Percentiles rank a stretch among this genome's conserved stretches.
Conservation (phyloP, 768 basidiomycete genomes). For the Tricholoma saponaceum region DNA sequence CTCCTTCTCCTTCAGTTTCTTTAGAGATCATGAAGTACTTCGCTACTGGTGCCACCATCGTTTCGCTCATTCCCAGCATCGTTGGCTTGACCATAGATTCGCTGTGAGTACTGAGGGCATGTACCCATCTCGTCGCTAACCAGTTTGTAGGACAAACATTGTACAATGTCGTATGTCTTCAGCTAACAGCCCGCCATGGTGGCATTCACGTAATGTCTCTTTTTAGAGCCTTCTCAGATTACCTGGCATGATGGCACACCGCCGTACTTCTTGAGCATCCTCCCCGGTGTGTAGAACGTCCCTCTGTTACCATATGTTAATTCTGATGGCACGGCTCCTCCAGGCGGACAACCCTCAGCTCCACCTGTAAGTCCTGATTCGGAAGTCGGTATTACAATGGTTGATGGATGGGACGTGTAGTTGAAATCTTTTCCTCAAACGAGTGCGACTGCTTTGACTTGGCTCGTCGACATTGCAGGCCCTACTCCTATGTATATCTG, state of each 20-base stretch:
- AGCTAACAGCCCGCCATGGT: background rate
- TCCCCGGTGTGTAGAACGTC: slow-evolving; percentile 48
- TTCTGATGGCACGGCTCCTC: background rate
- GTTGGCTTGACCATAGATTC: slow-evolving; percentile 57
- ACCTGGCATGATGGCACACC: slow-evolving; percentile 45
- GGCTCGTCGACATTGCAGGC: slow-evolving; percentile 45
- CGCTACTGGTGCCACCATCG: slow-evolving; percentile 27
- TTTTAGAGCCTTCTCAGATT: slow-evolving; percentile 55
- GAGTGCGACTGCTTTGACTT: slow-evolving; percentile 41
- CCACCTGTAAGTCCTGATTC: slow-evolving; percentile 39
- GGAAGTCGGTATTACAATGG: too few species aligned
- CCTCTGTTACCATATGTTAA: background rate
- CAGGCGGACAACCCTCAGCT: slow-evolving; percentile 52
- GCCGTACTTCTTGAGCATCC: slow-evolving; percentile 57
- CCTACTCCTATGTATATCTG: background rate
- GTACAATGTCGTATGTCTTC: slow-evolving; percentile 48
- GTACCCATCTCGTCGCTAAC: background rate
- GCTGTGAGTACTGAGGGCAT: slow-evolving; percentile 36
- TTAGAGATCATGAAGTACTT: slow-evolving; percentile 35
- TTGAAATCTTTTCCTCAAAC: slow-evolving; percentile 49
- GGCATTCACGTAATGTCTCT: background rate
- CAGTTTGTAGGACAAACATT: slow-evolving; percentile 27
- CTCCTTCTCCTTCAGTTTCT: slow-evolving; percentile 3
- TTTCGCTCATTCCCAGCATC: slow-evolving; percentile 35
- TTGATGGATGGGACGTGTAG: slow-evolving; percentile 26